Percentiles rank a stretch among this genome's conserved stretches.
These are phyloP conservation scores for Xylaria telfairii DNA, from an alignment of 495 filamentous ascomycete genomes.

Conservation along the genomic window DNA sequence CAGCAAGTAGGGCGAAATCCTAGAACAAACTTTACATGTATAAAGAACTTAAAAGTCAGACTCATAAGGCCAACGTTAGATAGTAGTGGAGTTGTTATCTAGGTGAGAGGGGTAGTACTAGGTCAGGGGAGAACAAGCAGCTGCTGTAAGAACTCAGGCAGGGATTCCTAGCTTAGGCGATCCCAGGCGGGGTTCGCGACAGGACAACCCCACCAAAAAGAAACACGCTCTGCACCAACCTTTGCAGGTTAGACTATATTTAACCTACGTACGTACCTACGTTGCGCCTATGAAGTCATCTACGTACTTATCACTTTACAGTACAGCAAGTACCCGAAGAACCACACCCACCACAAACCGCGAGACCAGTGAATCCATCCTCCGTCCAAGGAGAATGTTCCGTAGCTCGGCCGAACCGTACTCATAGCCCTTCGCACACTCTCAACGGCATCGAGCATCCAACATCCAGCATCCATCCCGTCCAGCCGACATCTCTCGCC, in stretches of 20 bases:
- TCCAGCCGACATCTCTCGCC: background rate
- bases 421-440: background rate
- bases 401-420: background rate
- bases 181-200: background rate
- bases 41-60: background rate
- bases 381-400: slow-evolving; percentile 10
- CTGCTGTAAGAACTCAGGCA: background rate
- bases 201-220: background rate
- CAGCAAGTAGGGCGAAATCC: too few relatives aligned
- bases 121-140: background rate
- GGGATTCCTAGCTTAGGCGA: background rate
- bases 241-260: background rate
- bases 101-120: background rate
- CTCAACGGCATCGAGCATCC: background rate
- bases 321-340: background rate
- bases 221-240: background rate
- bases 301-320: background rate
- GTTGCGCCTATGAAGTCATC: slow-evolving; percentile 17
- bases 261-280: background rate
- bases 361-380: background rate
- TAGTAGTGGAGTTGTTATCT: too few relatives aligned
- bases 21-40: too few relatives aligned
- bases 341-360: slow-evolving; percentile 7
- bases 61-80: background rate
- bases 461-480: background rate